Evolutionary conservation across 495 filamentous ascomycete species (phyloP), one percentile per base, ranked within the genome.

Genomic region (Xylona heveae): DNA sequence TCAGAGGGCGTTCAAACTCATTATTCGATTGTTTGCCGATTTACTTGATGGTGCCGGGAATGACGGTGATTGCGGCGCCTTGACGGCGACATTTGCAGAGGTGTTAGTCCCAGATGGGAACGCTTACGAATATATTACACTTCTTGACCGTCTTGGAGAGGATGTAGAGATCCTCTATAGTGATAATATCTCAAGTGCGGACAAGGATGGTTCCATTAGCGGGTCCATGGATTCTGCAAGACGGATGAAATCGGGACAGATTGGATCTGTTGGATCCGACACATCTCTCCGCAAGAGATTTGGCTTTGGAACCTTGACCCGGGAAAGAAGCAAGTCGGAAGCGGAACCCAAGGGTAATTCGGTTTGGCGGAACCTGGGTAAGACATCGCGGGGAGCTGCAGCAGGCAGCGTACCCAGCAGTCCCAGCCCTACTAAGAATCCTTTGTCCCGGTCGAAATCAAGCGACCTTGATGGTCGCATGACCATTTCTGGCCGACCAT

Each of bases 1-100:
- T 43, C 73, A 79, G 41, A 70, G 88, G 35, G 84, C 83, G 3
- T 75, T 95, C 41, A 74, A 74, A 20, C 71, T 71, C 7, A 69
- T 90, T 21, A 69, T 95, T 40, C 80, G 78, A 30, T 63, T 95
- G 20, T 65, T 97, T 16, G 73, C 78, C 2, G 82, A 92, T 9
- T 38, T 97, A 10, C 66, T 94, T 8, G 85, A 93, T 38, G 84
- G 79, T n/a, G 91, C 84, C 38, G 77, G 75, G 7, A 92, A 88
- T 48, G 88, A 93, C 44, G 79, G 81, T 29, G 85, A 94, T 47
- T 69, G 85, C 21, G 88, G 88, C 18, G 78, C 79, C 29, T 52
- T 97, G 42, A 94, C 81, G 2, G 72, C 78, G 18, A 80, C 81
- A 9, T 94, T 97, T 54, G 74, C 84, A 1, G 88, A 94, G 43